Evolutionary conservation across 192 early-diverging fungal genomes (phyloP).

Genomic region (Rhizoclosmatium sp.): DNA sequence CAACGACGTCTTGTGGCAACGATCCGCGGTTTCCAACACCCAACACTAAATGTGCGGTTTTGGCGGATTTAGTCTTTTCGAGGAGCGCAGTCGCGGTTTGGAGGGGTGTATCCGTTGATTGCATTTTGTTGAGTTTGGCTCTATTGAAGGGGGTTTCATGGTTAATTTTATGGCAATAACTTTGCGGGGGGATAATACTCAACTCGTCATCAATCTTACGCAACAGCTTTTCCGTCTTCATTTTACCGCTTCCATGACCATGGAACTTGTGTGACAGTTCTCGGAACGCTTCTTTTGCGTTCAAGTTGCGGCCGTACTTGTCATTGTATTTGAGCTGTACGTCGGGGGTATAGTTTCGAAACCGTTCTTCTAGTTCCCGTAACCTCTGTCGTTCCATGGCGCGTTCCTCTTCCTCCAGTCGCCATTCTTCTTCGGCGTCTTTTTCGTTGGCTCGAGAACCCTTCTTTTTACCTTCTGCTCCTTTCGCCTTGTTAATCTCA

Average conservation of each 20-base stretch:
- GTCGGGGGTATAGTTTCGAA: slow-evolving; percentile 91
- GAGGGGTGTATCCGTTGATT: slow-evolving; percentile 77
- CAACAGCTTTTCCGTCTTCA: slow-evolving; percentile 91
- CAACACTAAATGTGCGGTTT: slow-evolving; percentile 84
- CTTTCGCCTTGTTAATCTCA: slow-evolving; percentile 55
- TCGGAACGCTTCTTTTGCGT: slow-evolving; percentile 86
- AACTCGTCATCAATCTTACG: slow-evolving; percentile 81
- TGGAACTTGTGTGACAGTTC: slow-evolving; percentile 95
- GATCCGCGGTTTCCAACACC: slow-evolving; percentile 76
- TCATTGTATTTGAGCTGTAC: slow-evolving; percentile 93
- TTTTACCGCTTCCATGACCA: slow-evolving; percentile 90
- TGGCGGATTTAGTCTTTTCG: slow-evolving; percentile 72
- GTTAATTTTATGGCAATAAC: too few species aligned
- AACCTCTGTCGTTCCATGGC: slow-evolving; percentile 48
- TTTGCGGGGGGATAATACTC: too few species aligned
- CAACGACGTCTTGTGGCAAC: slow-evolving; percentile 16
- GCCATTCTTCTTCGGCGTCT: slow-evolving; percentile 73
- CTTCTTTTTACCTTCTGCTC: not conserved
- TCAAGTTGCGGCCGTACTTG: slow-evolving; percentile 80
- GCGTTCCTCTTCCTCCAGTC: slow-evolving; percentile 48
- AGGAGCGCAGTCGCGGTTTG: slow-evolving; percentile 75
- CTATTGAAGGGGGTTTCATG: not conserved
- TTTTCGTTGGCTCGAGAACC: slow-evolving; percentile 52
- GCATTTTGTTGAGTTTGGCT: slow-evolving; percentile 75
- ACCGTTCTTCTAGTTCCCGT: slow-evolving; percentile 67